A percentile compares a stretch with the other conserved stretches of the same genome.
Evolutionary conservation across 768 basidiomycete genomes (phyloP).

Genomic region (Rubroboletus pulcherrimus): DNA sequence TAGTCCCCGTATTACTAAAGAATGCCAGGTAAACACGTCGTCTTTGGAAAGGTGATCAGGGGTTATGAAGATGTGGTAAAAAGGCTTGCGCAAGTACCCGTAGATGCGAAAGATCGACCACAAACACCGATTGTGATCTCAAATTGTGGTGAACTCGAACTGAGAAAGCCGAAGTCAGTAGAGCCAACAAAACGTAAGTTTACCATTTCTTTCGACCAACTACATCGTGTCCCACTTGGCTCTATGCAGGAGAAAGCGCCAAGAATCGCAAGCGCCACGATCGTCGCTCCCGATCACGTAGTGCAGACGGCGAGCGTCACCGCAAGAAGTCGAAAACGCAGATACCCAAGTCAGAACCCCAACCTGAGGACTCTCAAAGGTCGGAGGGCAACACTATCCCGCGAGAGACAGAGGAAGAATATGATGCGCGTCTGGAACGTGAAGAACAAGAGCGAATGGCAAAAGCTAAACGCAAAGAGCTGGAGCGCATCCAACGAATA

Average conservation of each 20-base stretch:
- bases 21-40: slow-evolving; percentile 53
- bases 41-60: slow-evolving; percentile 52
- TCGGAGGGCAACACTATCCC: slow-evolving; percentile 5
- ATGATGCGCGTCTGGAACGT: slow-evolving; percentile 62
- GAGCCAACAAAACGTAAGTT: slow-evolving; percentile 16
- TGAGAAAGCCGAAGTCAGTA: slow-evolving; percentile 36
- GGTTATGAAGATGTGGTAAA: slow-evolving; percentile 60
- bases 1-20: not conserved
- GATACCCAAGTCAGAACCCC: not conserved
- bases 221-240: not conserved
- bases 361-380: slow-evolving; percentile 7
- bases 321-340: slow-evolving; percentile 28
- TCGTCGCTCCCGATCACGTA: slow-evolving; percentile 26
- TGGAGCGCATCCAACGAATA: slow-evolving; percentile 45
- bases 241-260: slow-evolving; percentile 4
- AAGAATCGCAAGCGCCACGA: slow-evolving; percentile 21
- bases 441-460: slow-evolving; percentile 61
- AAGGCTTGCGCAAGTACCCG: slow-evolving; percentile 58
- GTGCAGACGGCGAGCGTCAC: slow-evolving; percentile 25
- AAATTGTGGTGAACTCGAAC: slow-evolving; percentile 83
- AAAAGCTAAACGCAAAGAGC: slow-evolving; percentile 41
- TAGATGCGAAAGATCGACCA: slow-evolving; percentile 76
- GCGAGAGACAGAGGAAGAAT: slow-evolving; percentile 68
- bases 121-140: slow-evolving; percentile 59
- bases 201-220: not conserved